Percentiles rank a stretch among this genome's conserved stretches.
These are phyloP conservation scores for Pinus taeda DNA, from an alignment of 75 land plant species.

Conservation along the genomic window DNA sequence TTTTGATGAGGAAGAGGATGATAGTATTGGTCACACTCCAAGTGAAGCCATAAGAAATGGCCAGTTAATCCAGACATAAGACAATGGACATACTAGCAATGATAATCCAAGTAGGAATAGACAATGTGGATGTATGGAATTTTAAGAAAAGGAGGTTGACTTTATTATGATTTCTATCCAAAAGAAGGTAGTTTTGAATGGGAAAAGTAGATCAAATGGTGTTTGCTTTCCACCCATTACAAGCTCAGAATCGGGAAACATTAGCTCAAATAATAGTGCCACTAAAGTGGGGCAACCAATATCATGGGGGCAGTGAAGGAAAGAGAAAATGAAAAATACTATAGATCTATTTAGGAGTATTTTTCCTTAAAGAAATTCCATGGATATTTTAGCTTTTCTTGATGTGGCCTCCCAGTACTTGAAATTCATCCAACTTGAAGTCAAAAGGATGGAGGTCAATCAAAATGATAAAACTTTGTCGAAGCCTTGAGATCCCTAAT, in stretches of 20 bases:
- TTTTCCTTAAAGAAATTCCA: slow-evolving; percentile 31
- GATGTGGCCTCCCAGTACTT: slow-evolving; percentile 70
- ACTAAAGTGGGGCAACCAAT: neutral
- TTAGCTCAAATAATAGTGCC: neutral
- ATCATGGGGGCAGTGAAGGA: slow-evolving; percentile 16
- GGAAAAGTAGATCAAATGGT: neutral
- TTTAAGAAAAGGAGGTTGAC: slow-evolving; percentile 4
- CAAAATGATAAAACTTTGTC: neutral
- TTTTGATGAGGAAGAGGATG: too few species aligned
- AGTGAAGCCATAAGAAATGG: too few species aligned
- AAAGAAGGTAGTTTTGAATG: neutral
- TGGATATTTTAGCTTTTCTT: slow-evolving; percentile 58
- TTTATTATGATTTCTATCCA: neutral
- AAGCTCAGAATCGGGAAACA: neutral
- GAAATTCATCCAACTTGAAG: slow-evolving; percentile 57
- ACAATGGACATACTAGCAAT: neutral
- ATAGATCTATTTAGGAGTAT: slow-evolving; percentile 30
- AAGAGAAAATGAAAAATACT: slow-evolving; percentile 47
- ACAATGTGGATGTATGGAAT: neutral
- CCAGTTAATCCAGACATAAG: neutral
- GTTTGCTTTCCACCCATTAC: neutral
- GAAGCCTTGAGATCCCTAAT: neutral
- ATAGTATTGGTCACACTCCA: too few species aligned
- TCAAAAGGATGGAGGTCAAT: slow-evolving; percentile 41
- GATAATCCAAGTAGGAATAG: neutral